These are phyloP conservation scores for Alternaria burnsii DNA, from an alignment of 2,329 filamentous ascomycete genomes.

Conservation along the genomic window DNA sequence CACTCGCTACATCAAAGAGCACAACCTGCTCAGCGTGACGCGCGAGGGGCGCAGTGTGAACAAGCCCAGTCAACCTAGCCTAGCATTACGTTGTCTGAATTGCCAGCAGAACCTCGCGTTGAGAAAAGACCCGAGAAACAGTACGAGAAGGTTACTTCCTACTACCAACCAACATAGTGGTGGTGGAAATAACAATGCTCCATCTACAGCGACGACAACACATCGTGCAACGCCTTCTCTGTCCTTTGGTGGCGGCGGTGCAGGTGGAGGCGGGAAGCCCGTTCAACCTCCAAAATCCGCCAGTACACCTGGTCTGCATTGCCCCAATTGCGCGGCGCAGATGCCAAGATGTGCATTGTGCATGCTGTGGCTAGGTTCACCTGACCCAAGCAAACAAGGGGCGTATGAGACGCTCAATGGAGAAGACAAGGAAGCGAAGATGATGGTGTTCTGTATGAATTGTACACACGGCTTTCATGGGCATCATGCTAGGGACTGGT, in stretches of 20 bases:
- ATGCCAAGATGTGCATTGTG: slow-evolving; percentile 71
- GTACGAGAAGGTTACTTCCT: slow-evolving; percentile 33
- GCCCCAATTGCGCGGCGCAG: slow-evolving; percentile 68
- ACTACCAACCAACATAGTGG: slow-evolving; percentile 8
- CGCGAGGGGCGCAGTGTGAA: slow-evolving; percentile 70
- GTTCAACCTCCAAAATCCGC: slow-evolving; percentile 18
- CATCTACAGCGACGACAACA: neutral
- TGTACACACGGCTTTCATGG: slow-evolving; percentile 72
- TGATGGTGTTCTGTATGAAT: slow-evolving; percentile 68
- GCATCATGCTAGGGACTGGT: slow-evolving; percentile 70
- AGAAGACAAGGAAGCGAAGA: slow-evolving; percentile 61
- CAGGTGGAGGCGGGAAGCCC: neutral
- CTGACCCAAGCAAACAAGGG: slow-evolving; percentile 60
- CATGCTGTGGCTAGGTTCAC: slow-evolving; percentile 67
- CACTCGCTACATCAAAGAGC: slow-evolving; percentile 80
- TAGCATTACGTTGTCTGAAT: slow-evolving; percentile 79
- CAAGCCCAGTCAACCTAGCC: slow-evolving; percentile 69
- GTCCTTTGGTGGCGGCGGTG: neutral
- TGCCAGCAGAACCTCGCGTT: slow-evolving; percentile 68
- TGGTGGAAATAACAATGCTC: neutral
- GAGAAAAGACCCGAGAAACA: slow-evolving; percentile 34
- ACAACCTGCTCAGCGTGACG: slow-evolving; percentile 71
- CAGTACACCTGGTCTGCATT: slow-evolving; percentile 60
- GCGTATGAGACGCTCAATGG: slow-evolving; percentile 47
- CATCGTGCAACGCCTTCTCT: neutral